A percentile compares a stretch with the other conserved stretches of the same genome.
Conservation (phyloP, 768 basidiomycete species). For the Cystofilobasidium ferigula region DNA sequence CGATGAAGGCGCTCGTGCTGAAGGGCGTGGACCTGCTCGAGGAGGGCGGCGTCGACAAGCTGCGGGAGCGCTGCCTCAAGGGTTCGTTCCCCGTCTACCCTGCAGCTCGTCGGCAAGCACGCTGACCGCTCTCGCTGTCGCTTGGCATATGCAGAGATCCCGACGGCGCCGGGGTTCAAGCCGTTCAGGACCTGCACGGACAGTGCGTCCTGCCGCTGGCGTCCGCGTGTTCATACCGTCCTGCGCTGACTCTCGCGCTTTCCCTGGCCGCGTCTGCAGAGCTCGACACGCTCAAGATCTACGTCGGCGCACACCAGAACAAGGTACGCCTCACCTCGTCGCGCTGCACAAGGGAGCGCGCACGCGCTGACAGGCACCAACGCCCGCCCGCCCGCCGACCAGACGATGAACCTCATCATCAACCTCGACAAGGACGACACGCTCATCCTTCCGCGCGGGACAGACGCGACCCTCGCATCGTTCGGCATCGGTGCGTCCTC, state of each 20-base stretch:
- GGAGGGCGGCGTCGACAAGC: constrained; percentile 56
- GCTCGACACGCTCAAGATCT: constrained; percentile 72
- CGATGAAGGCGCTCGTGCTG: constrained; percentile 74
- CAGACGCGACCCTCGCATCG: constrained; percentile 50
- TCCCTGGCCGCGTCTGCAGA: neutral
- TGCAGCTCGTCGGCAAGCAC: neutral
- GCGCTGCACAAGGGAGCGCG: neutral
- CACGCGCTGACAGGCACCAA: neutral
- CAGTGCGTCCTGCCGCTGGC: constrained; percentile 43
- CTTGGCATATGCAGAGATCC: constrained; percentile 47
- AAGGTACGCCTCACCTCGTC: constrained; percentile 49
- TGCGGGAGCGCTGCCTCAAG: constrained; percentile 61
- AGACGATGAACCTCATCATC: constrained; percentile 97
- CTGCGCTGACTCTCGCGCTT: neutral
- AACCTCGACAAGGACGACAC: constrained; percentile 85
- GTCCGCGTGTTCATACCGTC: neutral
- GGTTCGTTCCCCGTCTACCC: constrained; percentile 45
- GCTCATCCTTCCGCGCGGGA: constrained; percentile 70
- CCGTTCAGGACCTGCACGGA: constrained; percentile 58
- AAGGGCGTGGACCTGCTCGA: constrained; percentile 66
- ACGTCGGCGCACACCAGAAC: constrained; percentile 85
- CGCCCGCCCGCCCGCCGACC: neutral
- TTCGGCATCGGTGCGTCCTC: constrained; percentile 59
- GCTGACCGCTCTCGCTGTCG: neutral
- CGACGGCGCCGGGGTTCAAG: constrained; percentile 71